Evolutionary conservation across 108 stramenopile genomes (phyloP), one percentile per base, ranked within the genome.

Genomic region (Stephanodiscus minutulus): DNA sequence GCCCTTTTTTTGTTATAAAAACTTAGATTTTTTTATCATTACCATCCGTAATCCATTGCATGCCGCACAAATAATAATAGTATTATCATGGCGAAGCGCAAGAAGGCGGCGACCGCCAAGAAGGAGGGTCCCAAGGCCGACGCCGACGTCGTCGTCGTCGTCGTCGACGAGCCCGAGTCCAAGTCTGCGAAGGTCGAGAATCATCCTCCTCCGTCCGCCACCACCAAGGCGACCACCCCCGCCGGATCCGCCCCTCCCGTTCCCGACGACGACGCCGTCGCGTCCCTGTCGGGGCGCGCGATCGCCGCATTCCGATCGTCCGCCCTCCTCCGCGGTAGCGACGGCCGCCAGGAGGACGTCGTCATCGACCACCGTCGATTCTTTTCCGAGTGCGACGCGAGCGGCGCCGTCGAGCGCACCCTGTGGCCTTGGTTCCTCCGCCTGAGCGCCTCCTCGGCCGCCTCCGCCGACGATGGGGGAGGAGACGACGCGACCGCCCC

Each of bases 351-450:
- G 1, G 31, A 33, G 3, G 31, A 33, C 0, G 43, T 33, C 33
- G 31, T 28, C 21, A 18, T 25, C 39, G 57, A 29, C n/a, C 29
- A 68, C 31, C 31, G 31, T 46, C 39, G 41, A 27, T 56, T 61
- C 20, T 52, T 72, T 6, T 27, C 63, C 55, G 55, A 72, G 13
- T 72, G 72, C 37, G 54, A 64, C 43, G 12, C 63, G 11, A 39
- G 49, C 39, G 76, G 76, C 8, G 64, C 76, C 3, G 39, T 76
- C 36, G 76, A 76, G 41, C 61, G 61, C 5, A 44, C 35, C 17
- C 43, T 76, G 5, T 76, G 76, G 76, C 76, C 76, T 6, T 69
- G 61, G 49, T 76, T 76, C 56, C 28, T 76, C 5, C 56, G 46
- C 15, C 54, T n/a, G n/a, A n/a, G 64, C 57, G 73, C 39, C 10